phyloP scores from a whole-genome alignment of 2,329 filamentous ascomycete species.

The Tolypocladium endophyticum region DNA sequence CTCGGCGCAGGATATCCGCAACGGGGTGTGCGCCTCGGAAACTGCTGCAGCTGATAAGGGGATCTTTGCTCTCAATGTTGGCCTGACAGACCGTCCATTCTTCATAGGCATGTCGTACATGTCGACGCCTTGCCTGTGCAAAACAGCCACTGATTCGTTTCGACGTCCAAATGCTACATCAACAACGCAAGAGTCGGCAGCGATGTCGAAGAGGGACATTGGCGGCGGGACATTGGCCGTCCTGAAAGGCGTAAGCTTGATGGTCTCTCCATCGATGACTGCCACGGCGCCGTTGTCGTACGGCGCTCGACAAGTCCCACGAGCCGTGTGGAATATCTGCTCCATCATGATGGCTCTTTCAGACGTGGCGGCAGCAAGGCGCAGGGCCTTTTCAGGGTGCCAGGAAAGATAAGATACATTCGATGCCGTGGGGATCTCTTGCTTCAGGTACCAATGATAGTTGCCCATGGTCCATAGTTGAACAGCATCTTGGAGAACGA shows the following conservation, averaged over 20 bases:
- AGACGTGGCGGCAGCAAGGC: conserved; percentile 46
- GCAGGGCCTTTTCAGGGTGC: conserved; percentile 78
- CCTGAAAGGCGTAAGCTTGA: conserved; percentile 80
- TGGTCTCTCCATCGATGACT: conserved; percentile 68
- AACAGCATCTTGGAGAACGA: conserved; percentile 62
- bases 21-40: conserved; percentile 13
- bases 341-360: conserved; percentile 48
- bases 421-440: conserved; percentile 53
- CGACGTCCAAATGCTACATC: conserved; percentile 65
- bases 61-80: conserved; percentile 27
- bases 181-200: conserved; percentile 49
- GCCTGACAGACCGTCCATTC: conserved; percentile 36
- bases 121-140: conserved; percentile 57
- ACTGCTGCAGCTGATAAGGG: conserved; percentile 22
- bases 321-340: conserved; percentile 55
- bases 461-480: conserved; percentile 97
- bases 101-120: conserved; percentile 60
- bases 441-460: conserved; percentile 97
- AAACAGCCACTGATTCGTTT: conserved; percentile 57
- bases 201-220: conserved; percentile 74
- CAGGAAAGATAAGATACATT: conserved; percentile 41
- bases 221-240: conserved; percentile 83
- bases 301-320: conserved; percentile 59
- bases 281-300: conserved; percentile 70
- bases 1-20: conserved; percentile 21